A percentile compares a stretch with the other conserved stretches of the same genome.
Evolutionary conservation across 306 rosid genomes (phyloP).

Genomic region (Cucumis cinereus): DNA sequence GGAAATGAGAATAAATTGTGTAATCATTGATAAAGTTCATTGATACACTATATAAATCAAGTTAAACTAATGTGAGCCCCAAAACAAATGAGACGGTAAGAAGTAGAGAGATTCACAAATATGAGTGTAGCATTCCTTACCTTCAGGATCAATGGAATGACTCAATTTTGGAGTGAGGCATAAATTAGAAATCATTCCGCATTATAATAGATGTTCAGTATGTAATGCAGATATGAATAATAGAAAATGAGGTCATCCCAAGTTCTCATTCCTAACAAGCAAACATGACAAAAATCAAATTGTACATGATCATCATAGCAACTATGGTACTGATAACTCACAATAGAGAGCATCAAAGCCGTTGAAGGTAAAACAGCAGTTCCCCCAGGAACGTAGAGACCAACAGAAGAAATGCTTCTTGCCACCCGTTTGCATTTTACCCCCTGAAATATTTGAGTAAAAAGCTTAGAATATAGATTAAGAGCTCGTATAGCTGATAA

Average conservation of each 20-base stretch:
- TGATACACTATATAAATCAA: not conserved
- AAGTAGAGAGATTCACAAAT: not conserved
- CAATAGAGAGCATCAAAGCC: conserved; percentile 94
- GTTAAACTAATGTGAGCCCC: not conserved
- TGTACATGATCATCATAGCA: not conserved
- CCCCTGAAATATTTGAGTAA: conserved; percentile 43
- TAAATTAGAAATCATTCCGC: not conserved
- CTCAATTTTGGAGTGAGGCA: not conserved
- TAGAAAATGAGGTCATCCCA: not conserved
- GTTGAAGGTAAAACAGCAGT: conserved; percentile 98
- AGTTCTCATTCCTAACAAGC: not conserved
- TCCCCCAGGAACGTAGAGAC: conserved; percentile 98
- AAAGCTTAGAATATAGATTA: conserved; percentile 4
- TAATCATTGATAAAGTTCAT: not conserved
- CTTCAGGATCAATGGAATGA: not conserved
- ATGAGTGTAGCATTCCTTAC: not conserved
- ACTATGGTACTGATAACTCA: conserved; percentile 32
- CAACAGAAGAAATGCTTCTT: conserved; percentile 89
- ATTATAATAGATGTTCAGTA: not conserved
- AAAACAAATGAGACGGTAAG: not conserved
- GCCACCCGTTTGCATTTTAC: conserved; percentile 95
- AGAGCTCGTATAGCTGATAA: not conserved
- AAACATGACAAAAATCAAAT: not conserved
- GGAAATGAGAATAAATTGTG: not conserved
- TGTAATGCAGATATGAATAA: not conserved